Base-by-base conservation (phyloP, 768 basidiomycete species). In the Cyclocybe aegerita region DNA sequence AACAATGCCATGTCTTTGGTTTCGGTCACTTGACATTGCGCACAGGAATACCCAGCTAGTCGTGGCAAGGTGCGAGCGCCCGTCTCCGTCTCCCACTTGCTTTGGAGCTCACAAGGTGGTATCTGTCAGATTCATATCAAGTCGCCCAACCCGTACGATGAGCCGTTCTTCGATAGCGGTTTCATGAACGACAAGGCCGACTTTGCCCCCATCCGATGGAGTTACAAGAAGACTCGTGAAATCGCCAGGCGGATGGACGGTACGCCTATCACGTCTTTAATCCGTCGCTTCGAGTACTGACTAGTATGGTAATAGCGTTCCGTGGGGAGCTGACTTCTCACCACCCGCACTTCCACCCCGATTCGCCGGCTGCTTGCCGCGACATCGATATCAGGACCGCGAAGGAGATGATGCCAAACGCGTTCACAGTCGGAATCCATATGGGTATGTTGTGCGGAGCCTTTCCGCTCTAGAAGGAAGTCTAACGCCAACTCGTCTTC, bases 151-250 rank as follows among this genome's bases (percentile, higher is more conserved):
- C 85, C 85, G 4, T 87, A 85, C 68, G 65, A 69, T 57, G 80
- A 80, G 56, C 84, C 86, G 4, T 71, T 64, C 68, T 86, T 86
- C 60, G 86, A 88, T 70, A 79, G 77, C 51, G 86, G 86, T n/a
- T 86, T 88, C 78, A 82, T 88, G 85, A 86, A 85, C 71, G 64
- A 86, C 73, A 85, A 85, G 72, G 85, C 85, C 29, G 86, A 87
- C 70, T 85, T 86, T 59, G 84, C 83, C 16, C 86, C 86, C 10
- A 82, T 86, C 57, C 81, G 84, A 33, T 87, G 86, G 86, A 82
- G 82, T 62, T 87, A 87, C 74, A 87, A 87, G 80, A 82, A 81
- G 74, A 84, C 83, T 11, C 80, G 86, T 55, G 85, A 87, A 59
- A 69, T 87, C 16, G 86, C 85, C 16, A 75, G 85, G 57, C 72